These are phyloP conservation scores for Xylaria telfairii DNA, from an alignment of 495 filamentous ascomycete species.

Conservation along the genomic window DNA sequence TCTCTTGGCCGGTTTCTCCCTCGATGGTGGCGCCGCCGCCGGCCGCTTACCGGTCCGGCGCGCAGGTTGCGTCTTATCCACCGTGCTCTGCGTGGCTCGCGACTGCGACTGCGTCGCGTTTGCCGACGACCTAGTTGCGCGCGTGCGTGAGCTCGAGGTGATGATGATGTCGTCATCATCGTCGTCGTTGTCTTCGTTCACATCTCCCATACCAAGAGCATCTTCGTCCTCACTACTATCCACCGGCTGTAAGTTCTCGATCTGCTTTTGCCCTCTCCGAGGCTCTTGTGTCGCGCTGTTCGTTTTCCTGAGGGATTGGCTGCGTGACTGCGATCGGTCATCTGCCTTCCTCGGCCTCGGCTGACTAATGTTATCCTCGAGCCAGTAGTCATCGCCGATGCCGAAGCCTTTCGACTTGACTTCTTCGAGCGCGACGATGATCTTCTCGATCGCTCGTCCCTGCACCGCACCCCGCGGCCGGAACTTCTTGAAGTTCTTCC, in stretches of 20 bases:
- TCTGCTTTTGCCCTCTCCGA: constrained; percentile 17
- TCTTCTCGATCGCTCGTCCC: constrained; percentile 54
- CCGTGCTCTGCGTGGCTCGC: constrained; percentile 38
- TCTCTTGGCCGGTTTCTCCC: constrained; percentile 52
- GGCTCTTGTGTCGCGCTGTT: constrained; percentile 13
- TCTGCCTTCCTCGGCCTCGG: constrained; percentile 35
- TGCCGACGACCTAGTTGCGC: constrained; percentile 32
- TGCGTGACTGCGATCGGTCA: constrained; percentile 34
- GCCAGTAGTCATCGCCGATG: constrained; percentile 85
- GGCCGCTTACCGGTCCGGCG: constrained; percentile 45
- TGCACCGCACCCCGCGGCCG: constrained; percentile 63
- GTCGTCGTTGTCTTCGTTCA: constrained; percentile 33
- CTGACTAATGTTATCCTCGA: constrained; percentile 51
- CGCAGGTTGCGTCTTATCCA: constrained; percentile 30
- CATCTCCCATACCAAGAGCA: constrained; percentile 28
- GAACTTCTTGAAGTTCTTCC: constrained; percentile 97
- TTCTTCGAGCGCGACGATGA: constrained; percentile 82
- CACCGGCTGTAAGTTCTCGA: constrained; percentile 28
- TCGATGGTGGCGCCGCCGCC: constrained; percentile 41
- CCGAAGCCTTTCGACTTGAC: constrained; percentile 80
- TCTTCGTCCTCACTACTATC: constrained; percentile 53
- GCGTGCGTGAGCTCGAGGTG: constrained; percentile 33
- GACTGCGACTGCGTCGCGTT: constrained; percentile 42
- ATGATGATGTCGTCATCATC: constrained; percentile 27
- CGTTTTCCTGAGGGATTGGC: constrained; percentile 29